phyloP scores from a whole-genome alignment of 208 protist species.

The Lotmaria passim region DNA sequence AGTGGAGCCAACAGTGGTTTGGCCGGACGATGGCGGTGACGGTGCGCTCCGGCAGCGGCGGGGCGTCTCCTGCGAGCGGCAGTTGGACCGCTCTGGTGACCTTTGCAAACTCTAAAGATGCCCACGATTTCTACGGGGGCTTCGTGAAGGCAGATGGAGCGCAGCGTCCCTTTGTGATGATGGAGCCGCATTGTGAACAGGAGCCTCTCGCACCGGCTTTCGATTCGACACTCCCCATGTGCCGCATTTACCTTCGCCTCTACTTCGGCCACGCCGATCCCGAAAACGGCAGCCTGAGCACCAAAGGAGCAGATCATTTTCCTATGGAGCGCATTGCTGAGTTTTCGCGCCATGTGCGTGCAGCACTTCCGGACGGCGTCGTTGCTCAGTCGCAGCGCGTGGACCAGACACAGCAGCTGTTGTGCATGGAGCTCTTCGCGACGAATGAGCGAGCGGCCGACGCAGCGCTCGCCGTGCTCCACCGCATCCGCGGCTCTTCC shows the following conservation, averaged over 20 bases:
- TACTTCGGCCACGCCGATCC: constrained; percentile 7
- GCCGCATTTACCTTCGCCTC: constrained; percentile 9
- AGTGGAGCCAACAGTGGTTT: constrained; percentile 9
- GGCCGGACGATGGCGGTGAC: neutral
- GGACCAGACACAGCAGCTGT: neutral
- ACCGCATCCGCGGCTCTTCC: constrained; percentile 5
- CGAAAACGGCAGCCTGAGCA: neutral
- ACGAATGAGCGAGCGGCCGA: constrained; percentile 3
- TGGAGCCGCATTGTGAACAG: constrained; percentile 16
- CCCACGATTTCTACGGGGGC: neutral
- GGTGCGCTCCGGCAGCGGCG: constrained; percentile 10
- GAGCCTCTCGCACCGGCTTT: constrained; percentile 5
- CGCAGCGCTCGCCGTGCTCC: constrained; percentile 10
- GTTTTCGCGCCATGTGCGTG: constrained; percentile 5
- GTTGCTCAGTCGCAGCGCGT: neutral
- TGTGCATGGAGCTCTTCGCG: constrained; percentile 4
- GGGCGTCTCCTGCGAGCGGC: constrained; percentile 3
- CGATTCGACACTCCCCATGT: neutral
- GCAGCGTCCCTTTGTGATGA: neutral
- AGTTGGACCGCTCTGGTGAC: constrained; percentile 8
- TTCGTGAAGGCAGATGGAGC: neutral
- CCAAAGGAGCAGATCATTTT: neutral
- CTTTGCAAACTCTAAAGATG: constrained; percentile 8
- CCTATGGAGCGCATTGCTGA: neutral
- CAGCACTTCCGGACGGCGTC: constrained; percentile 7